Base-by-base conservation (phyloP, 345 rosid species). In the Kernera saxatilis region DNA sequence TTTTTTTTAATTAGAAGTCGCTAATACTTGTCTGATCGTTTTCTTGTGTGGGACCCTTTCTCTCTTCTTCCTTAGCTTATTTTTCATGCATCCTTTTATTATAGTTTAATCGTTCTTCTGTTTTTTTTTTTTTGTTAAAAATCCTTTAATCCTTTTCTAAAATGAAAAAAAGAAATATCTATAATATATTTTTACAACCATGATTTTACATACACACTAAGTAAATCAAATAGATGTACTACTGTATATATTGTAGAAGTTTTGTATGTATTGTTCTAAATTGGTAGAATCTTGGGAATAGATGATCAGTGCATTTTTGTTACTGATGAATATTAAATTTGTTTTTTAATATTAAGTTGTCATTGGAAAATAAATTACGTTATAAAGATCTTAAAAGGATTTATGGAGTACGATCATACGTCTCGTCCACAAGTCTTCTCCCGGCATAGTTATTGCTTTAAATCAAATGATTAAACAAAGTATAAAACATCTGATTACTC, bases 1-100 rank as follows among this genome's bases (percentile, higher is more conserved):
- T 6, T 23, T 14, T 35, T 19, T 17, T 10, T 39, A 40, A 21
- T 33, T 26, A 75, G 49, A 68, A 51, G 74, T 60, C 10, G 59
- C 54, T 11, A 63, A 45, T 21, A 53, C 39, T 75, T 53, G 79
- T 62, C 79, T 69, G 23, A 75, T 75, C 75, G 75, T 62, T 51
- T 75, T 54, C 75, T 54, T 69, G 3, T 11, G 64, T 39, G 66
- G 74, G 74, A 45, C 66, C 79, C 17, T 27, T 61, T 27, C 65
- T 14, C 0, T 58, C 46, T 40, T 35, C 54, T 36, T 41, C 39
- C 18, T 18, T 43, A 13, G 44, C 75, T 54, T 69, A 55, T n/a
- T 68, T 76, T 76, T 54, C 70, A 69, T 69, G 70, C 71, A 53
- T 30, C 41, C 27, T 49, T 39, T 36, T n/a, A n/a, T n/a, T n/a